Base-by-base conservation (phyloP, 73 alveolate genomes). In the Stentor coeruleus region DNA sequence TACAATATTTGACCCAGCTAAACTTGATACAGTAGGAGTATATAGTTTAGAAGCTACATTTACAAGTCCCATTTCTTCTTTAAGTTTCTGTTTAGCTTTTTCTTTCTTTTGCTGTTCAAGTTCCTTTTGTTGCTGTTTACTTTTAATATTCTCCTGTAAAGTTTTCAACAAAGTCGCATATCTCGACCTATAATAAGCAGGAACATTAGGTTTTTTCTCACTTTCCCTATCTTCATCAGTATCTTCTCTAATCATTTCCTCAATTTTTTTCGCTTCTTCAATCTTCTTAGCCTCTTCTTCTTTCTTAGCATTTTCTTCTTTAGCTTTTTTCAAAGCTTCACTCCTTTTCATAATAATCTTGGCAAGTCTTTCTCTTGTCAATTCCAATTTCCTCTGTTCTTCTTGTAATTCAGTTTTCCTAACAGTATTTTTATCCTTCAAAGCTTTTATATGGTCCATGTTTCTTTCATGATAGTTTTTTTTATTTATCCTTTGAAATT, bases 101-200 rank as follows among this genome's bases (percentile, higher is more conserved):
- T 20, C n/a, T 75, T 75, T 75, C 66, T 75, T 75, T 2, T 75
- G 59, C 72, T 75, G 59, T 40, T 75, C 72, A 0, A 75, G 15
- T 75, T 75, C 74, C 33, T 75, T 39, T 40, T n/a, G n/a, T 75
- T 75, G 59, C 38, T 75, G 74, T 38, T 75, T 75, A n/a, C 39
- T 26, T 75, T 75, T 40, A 2, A n/a, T 75, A 75, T 31, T 75
- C n/a, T 75, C 83, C 33, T 75, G 59, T n/a, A 75, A 15, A 75
- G 83, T 75, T 75, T 75, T 35, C 35, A 75, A 35, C 20, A 75
- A 66, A 75, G 39, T 75, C 59, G 26, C 59, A 75, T 39, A 39
- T 75, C 83, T 31, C 20, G 83, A 75, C n/a, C 83, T 31, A 38
- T 75, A 75, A 75, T 39, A 75, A 40, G 26, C 38, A 37, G 26